Percentiles rank a stretch among this genome's conserved stretches.
phyloP scores from a whole-genome alignment of 495 filamentous ascomycete genomes.

The Aspergillus incahuasiensis region DNA sequence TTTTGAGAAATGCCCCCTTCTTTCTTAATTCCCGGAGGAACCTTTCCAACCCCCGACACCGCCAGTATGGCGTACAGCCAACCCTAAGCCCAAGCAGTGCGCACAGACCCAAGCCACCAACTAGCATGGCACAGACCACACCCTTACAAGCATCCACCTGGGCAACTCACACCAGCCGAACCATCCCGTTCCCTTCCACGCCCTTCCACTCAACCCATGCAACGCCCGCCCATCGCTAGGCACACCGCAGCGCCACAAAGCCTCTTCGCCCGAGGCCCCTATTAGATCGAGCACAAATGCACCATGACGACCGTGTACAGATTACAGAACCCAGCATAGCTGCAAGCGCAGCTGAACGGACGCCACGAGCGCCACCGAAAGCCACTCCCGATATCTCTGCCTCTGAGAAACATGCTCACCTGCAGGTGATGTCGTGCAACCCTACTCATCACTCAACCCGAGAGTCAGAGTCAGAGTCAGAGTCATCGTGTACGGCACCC shows the following conservation, averaged over 20 bases:
- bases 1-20: too few species aligned
- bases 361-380: neutral
- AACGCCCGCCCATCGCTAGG: neutral
- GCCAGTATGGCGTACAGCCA: neutral
- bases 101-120: neutral
- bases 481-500: too few species aligned
- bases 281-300: neutral
- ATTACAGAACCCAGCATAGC: neutral
- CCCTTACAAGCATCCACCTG: neutral
- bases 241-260: neutral
- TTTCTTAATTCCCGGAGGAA: neutral
- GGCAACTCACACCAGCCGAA: neutral
- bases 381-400: neutral
- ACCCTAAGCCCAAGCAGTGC: neutral
- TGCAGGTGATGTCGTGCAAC: too few species aligned
- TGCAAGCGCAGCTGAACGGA: neutral
- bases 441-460: too few species aligned
- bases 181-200: neutral
- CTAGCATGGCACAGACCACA: neutral
- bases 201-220: neutral
- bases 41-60: neutral
- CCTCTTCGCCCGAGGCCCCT: neutral
- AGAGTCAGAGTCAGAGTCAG: too few species aligned
- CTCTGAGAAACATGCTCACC: too few species aligned
- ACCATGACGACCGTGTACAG: neutral